These are phyloP conservation scores for Colletotrichum sp. DNA, from an alignment of 2,329 filamentous ascomycete species.

Conservation along the genomic window DNA sequence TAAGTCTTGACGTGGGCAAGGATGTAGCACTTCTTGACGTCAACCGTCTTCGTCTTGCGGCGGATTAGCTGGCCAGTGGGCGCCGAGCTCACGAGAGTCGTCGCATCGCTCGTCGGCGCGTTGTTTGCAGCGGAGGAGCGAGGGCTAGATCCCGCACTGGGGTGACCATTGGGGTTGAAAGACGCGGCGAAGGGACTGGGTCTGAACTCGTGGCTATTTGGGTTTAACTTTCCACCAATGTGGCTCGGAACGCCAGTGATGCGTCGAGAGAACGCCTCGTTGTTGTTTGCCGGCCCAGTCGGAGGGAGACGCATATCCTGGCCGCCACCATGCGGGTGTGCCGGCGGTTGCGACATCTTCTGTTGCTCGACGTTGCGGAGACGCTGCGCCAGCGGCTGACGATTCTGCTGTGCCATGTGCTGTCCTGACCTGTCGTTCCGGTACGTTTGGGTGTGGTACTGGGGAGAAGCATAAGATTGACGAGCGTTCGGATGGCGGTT, in stretches of 20 bases:
- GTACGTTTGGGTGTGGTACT: conserved; percentile 52
- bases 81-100: conserved; percentile 12
- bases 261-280: conserved; percentile 59
- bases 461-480: conserved; percentile 52
- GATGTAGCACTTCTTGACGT: conserved; percentile 71
- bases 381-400: conserved; percentile 51
- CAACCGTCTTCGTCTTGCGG: conserved; percentile 75
- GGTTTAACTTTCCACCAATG: conserved; percentile 64
- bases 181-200: conserved; percentile 81
- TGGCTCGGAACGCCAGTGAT: conserved; percentile 57
- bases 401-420: conserved; percentile 44
- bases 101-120: conserved; percentile 22
- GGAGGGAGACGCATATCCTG: conserved; percentile 76
- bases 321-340: conserved; percentile 57
- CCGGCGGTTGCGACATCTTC: conserved; percentile 49
- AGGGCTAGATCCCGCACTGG: conserved; percentile 77
- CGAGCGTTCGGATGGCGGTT: conserved; percentile 54
- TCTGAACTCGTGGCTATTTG: conserved; percentile 78
- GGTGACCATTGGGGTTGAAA: conserved; percentile 75
- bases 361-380: conserved; percentile 59
- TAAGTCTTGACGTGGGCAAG: conserved; percentile 60
- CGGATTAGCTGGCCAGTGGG: conserved; percentile 61
- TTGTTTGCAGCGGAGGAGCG: conserved; percentile 63
- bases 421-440: conserved; percentile 52
- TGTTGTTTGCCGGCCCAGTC: conserved; percentile 71